These are phyloP conservation scores for Candida pseudofarinosa DNA, from an alignment of 805 yeast genomes.

Conservation along the genomic window DNA sequence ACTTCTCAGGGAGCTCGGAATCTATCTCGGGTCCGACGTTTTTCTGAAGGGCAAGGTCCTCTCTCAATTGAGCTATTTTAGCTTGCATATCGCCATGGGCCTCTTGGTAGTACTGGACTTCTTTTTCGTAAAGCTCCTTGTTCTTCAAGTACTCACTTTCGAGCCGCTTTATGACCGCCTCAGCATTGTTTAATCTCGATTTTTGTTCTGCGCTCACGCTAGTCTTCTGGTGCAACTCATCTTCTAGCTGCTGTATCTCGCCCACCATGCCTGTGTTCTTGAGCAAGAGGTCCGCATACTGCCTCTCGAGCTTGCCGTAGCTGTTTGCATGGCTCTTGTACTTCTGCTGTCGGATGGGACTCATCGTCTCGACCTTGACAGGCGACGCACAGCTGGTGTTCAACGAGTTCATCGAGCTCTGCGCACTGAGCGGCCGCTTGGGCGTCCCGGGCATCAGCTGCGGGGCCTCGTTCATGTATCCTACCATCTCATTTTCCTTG, in stretches of 20 bases:
- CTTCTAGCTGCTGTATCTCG: constrained; percentile 29
- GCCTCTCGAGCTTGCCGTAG: constrained; percentile 11
- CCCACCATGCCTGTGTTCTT: constrained; percentile 18
- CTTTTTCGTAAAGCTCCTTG: constrained; percentile 25
- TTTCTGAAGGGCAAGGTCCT: constrained; percentile 12
- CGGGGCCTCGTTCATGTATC: background rate
- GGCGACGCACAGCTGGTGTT: constrained; percentile 5
- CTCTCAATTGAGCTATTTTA: constrained; percentile 16
- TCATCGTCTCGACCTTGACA: constrained; percentile 1
- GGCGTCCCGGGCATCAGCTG: constrained; percentile 5
- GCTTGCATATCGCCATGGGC: constrained; percentile 29
- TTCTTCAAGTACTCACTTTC: constrained; percentile 26
- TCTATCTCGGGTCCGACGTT: constrained; percentile 7
- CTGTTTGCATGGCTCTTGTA: constrained; percentile 1
- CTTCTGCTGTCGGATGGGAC: constrained; percentile 5
- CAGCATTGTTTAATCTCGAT: constrained; percentile 22
- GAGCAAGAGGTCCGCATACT: constrained; percentile 30
- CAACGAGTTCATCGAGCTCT: constrained; percentile 11
- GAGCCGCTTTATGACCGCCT: constrained; percentile 22
- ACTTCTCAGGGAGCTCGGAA: constrained; percentile 19
- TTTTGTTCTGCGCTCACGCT: constrained; percentile 23
- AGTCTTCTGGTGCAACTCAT: constrained; percentile 23
- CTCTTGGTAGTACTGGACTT: constrained; percentile 29
- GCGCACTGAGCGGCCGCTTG: constrained; percentile 9
- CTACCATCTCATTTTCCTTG: constrained; percentile 8